A percentile compares a stretch with the other conserved stretches of the same genome.
Conservation (phyloP, 768 basidiomycete genomes). For the Cyathus striatus region DNA sequence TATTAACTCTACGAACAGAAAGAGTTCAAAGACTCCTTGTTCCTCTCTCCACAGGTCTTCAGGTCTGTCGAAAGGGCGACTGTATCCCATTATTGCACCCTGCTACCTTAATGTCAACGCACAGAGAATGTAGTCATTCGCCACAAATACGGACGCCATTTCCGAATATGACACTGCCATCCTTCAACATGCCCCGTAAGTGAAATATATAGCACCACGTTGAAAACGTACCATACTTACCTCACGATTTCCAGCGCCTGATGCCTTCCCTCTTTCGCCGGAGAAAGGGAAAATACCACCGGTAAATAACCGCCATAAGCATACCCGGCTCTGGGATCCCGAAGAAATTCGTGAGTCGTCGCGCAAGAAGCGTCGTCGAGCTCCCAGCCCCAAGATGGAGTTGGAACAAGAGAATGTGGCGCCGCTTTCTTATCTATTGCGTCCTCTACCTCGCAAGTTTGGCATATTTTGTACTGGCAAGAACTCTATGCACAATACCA, state of each 20-base stretch:
- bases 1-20: constrained; percentile 21
- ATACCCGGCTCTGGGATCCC: constrained; percentile 2
- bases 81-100: too few relatives aligned
- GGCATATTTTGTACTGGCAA: constrained; percentile 36
- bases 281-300: neutral
- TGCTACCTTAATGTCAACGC: too few relatives aligned
- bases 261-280: constrained; percentile 18
- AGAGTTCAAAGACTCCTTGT: constrained; percentile 12
- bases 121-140: constrained; percentile 7
- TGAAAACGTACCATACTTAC: neutral
- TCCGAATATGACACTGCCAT: constrained; percentile 8
- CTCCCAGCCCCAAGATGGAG: constrained; percentile 8
- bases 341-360: neutral
- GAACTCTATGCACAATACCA: constrained; percentile 21
- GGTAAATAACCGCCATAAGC: neutral
- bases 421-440: constrained; percentile 17
- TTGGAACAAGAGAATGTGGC: constrained; percentile 26
- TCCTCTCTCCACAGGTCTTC: constrained; percentile 25
- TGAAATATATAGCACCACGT: constrained; percentile 6
- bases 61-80: too few relatives aligned
- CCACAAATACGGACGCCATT: neutral
- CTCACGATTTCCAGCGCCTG: constrained; percentile 26
- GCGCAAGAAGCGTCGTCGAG: constrained; percentile 5
- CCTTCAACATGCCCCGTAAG: constrained; percentile 34
- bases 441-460: constrained; percentile 24